These are phyloP conservation scores for Lentinula aciculospora DNA, from an alignment of 768 basidiomycete genomes.

Conservation along the genomic window DNA sequence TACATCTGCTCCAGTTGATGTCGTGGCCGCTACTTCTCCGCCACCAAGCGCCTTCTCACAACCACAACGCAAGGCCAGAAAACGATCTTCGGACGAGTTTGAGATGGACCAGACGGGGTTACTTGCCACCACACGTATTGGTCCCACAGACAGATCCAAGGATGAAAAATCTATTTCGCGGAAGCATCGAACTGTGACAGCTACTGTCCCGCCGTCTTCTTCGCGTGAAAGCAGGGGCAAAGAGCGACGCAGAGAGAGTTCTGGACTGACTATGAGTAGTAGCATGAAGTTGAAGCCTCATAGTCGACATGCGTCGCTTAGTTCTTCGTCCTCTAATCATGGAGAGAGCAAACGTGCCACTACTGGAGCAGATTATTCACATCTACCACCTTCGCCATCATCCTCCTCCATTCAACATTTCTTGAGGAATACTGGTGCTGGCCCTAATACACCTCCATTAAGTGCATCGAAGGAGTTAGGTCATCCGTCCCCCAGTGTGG, in stretches of 20 bases:
- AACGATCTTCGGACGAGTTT: conserved; percentile 79
- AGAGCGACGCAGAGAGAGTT: conserved; percentile 52
- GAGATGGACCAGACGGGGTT: conserved; percentile 68
- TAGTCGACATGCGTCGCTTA: conserved; percentile 59
- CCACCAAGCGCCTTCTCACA: conserved; percentile 64
- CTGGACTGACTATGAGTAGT: conserved; percentile 35
- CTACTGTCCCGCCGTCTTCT: conserved; percentile 31
- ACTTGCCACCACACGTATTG: conserved; percentile 46
- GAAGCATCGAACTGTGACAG: conserved; percentile 70
- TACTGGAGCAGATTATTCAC: conserved; percentile 77
- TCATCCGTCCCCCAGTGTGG: conserved; percentile 59
- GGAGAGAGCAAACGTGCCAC: conserved; percentile 39
- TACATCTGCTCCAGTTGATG: conserved; percentile 21
- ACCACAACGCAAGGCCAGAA: conserved; percentile 53
- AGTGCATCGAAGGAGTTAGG: conserved; percentile 37
- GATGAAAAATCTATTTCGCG: conserved; percentile 43
- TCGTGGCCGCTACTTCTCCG: conserved; percentile 22
- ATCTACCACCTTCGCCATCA: conserved; percentile 86
- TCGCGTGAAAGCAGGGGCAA: conserved; percentile 42
- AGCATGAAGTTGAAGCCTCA: conserved; percentile 40
- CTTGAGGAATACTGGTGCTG: conserved; percentile 49
- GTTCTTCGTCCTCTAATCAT: conserved; percentile 61
- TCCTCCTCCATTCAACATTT: conserved; percentile 87
- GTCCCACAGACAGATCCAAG: conserved; percentile 22
- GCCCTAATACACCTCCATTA: conserved; percentile 31